phyloP scores from a whole-genome alignment of 2,329 filamentous ascomycete genomes.

The Helotiales sp. region DNA sequence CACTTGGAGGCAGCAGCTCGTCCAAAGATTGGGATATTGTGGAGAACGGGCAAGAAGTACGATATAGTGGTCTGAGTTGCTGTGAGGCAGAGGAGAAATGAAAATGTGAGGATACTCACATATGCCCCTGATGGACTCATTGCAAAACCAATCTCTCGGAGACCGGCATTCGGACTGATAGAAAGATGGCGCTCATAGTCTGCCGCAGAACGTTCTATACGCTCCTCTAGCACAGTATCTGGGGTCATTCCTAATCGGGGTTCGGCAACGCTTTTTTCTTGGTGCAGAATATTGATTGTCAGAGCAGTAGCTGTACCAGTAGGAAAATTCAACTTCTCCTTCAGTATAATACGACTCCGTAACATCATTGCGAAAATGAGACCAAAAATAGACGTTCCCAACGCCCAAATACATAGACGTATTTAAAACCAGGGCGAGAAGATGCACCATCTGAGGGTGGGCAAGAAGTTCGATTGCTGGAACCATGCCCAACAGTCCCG shows the following conservation, averaged over 20 bases:
- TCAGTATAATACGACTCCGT: conserved; percentile 85
- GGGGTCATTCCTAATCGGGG: neutral
- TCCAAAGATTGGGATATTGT: conserved; percentile 86
- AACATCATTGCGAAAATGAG: conserved; percentile 94
- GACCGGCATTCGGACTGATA: conserved; percentile 35
- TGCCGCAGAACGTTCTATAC: conserved; percentile 22
- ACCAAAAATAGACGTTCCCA: conserved; percentile 96
- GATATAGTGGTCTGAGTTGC: conserved; percentile 74
- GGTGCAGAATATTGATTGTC: conserved; percentile 85
- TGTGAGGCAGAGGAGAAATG: too few species aligned
- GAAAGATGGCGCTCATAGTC: too few species aligned
- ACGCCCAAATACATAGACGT: conserved; percentile 82
- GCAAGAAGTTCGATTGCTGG: conserved; percentile 86
- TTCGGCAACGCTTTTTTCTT: conserved; percentile 35
- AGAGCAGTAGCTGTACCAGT: conserved; percentile 94
- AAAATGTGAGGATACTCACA: too few species aligned
- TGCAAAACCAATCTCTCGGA: conserved; percentile 55
- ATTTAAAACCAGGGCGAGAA: conserved; percentile 70
- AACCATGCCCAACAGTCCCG: conserved; percentile 95
- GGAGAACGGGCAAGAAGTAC: conserved; percentile 85
- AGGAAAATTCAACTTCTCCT: conserved; percentile 90
- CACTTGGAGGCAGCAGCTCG: conserved; percentile 70
- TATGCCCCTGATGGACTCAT: too few species aligned
- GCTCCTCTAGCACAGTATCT: conserved; percentile 4
- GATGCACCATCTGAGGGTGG: conserved; percentile 76